Evolutionary conservation across 1,139 yeast species (phyloP), one percentile per base, ranked within the genome.

Genomic region (Candida smagusa): DNA sequence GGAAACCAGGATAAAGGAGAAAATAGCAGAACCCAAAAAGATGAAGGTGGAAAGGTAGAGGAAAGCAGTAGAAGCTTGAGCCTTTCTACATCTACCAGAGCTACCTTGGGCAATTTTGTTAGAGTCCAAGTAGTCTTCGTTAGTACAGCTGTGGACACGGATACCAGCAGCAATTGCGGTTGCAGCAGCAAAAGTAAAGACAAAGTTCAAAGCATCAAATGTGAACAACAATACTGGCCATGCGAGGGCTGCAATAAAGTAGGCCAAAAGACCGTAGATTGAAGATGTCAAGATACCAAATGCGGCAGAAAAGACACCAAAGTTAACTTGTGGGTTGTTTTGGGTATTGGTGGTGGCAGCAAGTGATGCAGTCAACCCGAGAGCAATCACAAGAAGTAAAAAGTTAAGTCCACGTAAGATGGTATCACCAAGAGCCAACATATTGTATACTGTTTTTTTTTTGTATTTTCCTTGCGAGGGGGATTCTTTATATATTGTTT

Each of bases 161-260:
- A 85, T 81, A 54, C 82, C 94, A 47, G 89, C 95, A 41, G 97
- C 97, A 61, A 92, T 71, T 38, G 96, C 96, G 41, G 95, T 80
- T 50, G 92, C 97, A 50, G 87, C 97, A 40, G 97, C 81, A 66
- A 92, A 87, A 43, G 96, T 82, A 79, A 92, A 90, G 50, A 90
- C 85, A 58, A 82, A 69, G 77, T 89, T 88, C 65, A 92, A 72
- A 67, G 88, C 82, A 74, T 92, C 98, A 58, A 87, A 68, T 40
- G 71, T 54, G 41, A 83, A 79, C 60, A 87, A 67, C 49, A 89
- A 63, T 41, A 86, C 65, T 51, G 97, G 97, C 84, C 94, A 86
- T 35, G 96, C 95, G 47, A 90, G 73, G 49, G 83, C 79, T 44
- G 81, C 81, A 52, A 87, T 59, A 53, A 90, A 81, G 71, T 79